Conservation (phyloP, 441 rosid species). For the Aleurites moluccanus region DNA sequence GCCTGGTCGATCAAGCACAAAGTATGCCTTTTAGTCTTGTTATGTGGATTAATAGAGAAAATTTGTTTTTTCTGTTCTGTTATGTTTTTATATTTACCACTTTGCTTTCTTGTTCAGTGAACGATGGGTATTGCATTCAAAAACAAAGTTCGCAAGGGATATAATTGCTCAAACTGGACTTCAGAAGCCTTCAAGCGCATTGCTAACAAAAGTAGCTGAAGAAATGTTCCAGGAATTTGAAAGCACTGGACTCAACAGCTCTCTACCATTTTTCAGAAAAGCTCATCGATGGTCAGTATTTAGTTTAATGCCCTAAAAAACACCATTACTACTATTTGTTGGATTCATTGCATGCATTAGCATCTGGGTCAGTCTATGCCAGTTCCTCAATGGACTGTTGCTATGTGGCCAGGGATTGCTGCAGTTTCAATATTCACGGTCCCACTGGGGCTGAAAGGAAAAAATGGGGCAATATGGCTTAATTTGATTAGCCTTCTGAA, state of each 20-base stretch:
- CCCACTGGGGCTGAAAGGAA: not conserved
- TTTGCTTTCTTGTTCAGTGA: conserved; percentile 41
- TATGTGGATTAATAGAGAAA: not conserved
- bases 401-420: not conserved
- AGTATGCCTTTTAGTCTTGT: conserved; percentile 32
- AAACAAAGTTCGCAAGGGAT: conserved; percentile 52
- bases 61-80: not conserved
- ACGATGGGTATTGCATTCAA: conserved; percentile 83
- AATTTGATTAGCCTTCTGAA: not conserved
- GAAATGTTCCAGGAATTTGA: conserved; percentile 65
- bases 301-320: not conserved
- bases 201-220: conserved; percentile 52
- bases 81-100: not conserved
- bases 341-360: not conserved
- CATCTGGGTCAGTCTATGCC: no score
- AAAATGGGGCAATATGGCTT: not conserved
- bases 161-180: conserved; percentile 63
- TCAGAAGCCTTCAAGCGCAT: conserved; percentile 57
- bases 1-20: conserved; percentile 67
- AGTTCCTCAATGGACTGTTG: not conserved
- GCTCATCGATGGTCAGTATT: conserved; percentile 79
- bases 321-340: no score
- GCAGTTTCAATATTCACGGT: not conserved
- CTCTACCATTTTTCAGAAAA: conserved; percentile 68
- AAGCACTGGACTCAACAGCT: conserved; percentile 47